Conservation (phyloP, 768 basidiomycete genomes). For the Trametes coccinea region DNA sequence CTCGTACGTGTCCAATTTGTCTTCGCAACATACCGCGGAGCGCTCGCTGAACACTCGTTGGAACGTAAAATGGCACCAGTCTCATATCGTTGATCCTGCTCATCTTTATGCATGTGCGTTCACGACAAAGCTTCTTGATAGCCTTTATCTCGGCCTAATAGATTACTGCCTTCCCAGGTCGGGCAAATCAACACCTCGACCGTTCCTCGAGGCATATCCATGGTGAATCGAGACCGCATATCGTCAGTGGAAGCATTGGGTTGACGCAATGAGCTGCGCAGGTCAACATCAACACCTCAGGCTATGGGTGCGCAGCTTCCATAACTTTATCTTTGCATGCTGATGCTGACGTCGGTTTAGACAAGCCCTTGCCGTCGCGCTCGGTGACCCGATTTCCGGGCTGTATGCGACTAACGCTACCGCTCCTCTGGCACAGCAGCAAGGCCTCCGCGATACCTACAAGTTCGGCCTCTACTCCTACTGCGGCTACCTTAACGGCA, state of each 20-base stretch:
- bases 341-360: constrained; percentile 35
- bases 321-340: constrained; percentile 2
- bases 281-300: constrained; percentile 70
- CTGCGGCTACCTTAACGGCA: constrained; percentile 67
- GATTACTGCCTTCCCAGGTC: constrained; percentile 45
- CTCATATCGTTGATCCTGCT: constrained; percentile 56
- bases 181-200: constrained; percentile 80
- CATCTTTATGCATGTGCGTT: constrained; percentile 78
- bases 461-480: constrained; percentile 81
- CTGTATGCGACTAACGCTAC: constrained; percentile 70
- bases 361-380: constrained; percentile 47
- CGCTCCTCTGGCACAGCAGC: constrained; percentile 53
- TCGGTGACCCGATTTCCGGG: constrained; percentile 57
- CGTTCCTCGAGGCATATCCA: constrained; percentile 68
- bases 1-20: constrained; percentile 49
- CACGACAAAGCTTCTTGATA: constrained; percentile 14
- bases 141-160: constrained; percentile 14
- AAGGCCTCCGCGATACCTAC: constrained; percentile 71
- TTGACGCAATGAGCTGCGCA: constrained; percentile 34
- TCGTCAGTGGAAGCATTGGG: constrained; percentile 23
- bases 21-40: not conserved
- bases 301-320: constrained; percentile 56
- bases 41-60: constrained; percentile 2
- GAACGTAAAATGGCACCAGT: constrained; percentile 34
- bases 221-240: constrained; percentile 49